These are phyloP conservation scores for Colletotrichum shisoi DNA, from an alignment of 2,329 filamentous ascomycete genomes.

Conservation along the genomic window DNA sequence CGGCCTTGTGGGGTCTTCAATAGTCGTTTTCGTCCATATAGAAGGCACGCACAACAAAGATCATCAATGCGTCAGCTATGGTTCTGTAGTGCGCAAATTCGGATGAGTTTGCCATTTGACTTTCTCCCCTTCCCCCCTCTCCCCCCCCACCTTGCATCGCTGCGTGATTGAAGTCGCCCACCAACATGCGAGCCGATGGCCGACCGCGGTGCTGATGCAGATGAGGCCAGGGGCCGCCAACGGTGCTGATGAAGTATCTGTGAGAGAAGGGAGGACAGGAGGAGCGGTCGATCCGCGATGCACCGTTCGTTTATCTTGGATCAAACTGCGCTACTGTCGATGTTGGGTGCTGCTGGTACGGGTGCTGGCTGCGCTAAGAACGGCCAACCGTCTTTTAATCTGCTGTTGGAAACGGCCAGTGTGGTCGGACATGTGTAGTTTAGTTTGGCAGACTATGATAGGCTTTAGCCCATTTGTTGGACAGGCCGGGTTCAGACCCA, in stretches of 20 bases:
- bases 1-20: neutral
- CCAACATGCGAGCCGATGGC: neutral
- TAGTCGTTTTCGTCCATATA: constrained; percentile 4
- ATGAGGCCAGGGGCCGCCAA: neutral
- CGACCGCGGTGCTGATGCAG: neutral
- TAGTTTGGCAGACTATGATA: constrained; percentile 1
- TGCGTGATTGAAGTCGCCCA: neutral
- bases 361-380: constrained; percentile 19
- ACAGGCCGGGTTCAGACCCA: constrained; percentile 1
- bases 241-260: neutral
- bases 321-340: constrained; percentile 4
- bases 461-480: constrained; percentile 5
- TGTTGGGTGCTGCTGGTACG: constrained; percentile 1
- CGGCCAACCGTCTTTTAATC: constrained; percentile 15
- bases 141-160: neutral
- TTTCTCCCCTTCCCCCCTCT: neutral
- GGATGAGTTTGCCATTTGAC: neutral
- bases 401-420: constrained; percentile 27
- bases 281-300: constrained; percentile 11
- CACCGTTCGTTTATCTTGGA: constrained; percentile 17
- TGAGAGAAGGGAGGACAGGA: neutral
- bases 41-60: constrained; percentile 20
- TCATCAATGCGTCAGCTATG: neutral
- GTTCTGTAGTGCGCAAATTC: neutral
- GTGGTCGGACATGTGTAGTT: constrained; percentile 20